phyloP scores from a whole-genome alignment of 2,329 filamentous ascomycete genomes.

The Teratosphaeria destructans region DNA sequence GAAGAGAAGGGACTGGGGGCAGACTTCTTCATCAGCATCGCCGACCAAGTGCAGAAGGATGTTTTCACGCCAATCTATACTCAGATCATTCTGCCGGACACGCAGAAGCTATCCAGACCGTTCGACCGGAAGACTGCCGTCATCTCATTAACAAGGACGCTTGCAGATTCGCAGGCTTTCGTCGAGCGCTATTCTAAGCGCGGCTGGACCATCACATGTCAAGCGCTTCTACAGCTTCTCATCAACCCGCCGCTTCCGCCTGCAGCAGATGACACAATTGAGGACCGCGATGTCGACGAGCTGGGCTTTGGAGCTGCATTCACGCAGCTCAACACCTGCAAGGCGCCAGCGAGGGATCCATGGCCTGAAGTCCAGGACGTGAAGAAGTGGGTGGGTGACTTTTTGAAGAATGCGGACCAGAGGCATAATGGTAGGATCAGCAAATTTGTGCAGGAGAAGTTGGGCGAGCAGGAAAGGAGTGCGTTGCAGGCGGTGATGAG shows the following conservation, averaged over 20 bases:
- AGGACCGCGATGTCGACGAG: constrained; percentile 87
- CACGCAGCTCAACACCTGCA: constrained; percentile 86
- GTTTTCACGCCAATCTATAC: constrained; percentile 82
- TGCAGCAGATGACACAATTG: constrained; percentile 60
- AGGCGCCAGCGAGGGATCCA: constrained; percentile 61
- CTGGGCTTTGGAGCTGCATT: constrained; percentile 91
- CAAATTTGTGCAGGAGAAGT: constrained; percentile 59
- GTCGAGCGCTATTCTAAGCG: constrained; percentile 59
- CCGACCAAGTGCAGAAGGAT: constrained; percentile 67
- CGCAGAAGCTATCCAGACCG: constrained; percentile 76
- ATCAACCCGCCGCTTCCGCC: constrained; percentile 72
- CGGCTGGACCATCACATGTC: constrained; percentile 84
- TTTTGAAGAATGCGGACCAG: constrained; percentile 66
- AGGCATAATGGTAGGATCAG: constrained; percentile 62
- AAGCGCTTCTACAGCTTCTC: constrained; percentile 77
- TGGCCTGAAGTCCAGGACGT: constrained; percentile 78
- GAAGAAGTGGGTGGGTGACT: constrained; percentile 70
- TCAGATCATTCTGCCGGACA: constrained; percentile 75
- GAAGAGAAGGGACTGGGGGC: constrained; percentile 75
- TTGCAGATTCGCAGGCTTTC: constrained; percentile 78
- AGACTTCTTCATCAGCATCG: constrained; percentile 80
- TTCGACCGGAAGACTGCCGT: constrained; percentile 89
- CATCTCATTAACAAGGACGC: constrained; percentile 82
- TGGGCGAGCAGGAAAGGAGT: constrained; percentile 37
- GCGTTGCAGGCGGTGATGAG: constrained; percentile 30